Conservation (phyloP, 2,329 filamentous ascomycete species). For the Emergomyces pasteurianus region DNA sequence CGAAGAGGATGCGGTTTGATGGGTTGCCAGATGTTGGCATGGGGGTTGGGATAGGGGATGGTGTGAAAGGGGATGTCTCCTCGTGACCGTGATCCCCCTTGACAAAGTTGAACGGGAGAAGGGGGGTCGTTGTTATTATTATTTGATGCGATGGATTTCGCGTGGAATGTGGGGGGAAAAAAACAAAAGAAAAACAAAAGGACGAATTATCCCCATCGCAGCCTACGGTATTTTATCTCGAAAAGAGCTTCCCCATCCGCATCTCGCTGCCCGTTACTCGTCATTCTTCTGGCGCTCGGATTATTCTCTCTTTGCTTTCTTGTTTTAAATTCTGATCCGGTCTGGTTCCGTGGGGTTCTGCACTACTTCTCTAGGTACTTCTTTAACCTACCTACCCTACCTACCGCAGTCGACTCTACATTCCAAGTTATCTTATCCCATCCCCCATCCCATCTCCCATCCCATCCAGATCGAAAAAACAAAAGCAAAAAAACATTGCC, state of each 20-base stretch:
- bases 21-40: not conserved
- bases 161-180: not conserved
- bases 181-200: not conserved
- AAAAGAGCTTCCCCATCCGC: too few relatives aligned
- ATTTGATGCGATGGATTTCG: too few relatives aligned
- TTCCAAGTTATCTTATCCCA: not conserved
- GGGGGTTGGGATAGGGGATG: not conserved
- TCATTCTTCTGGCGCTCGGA: too few relatives aligned
- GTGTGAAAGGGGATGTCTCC: not conserved
- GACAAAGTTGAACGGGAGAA: not conserved
- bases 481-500: not conserved
- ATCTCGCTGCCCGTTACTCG: too few relatives aligned
- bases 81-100: not conserved
- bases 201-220: not conserved
- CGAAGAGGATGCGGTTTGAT: constrained; percentile 1
- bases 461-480: not conserved
- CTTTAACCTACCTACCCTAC: too few relatives aligned
- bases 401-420: not conserved
- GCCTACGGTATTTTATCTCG: too few relatives aligned
- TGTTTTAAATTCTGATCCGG: too few relatives aligned
- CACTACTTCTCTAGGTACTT: too few relatives aligned
- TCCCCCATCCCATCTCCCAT: not conserved
- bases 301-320: too few relatives aligned
- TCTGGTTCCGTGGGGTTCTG: not conserved
- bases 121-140: not conserved